Evolutionary conservation across 768 basidiomycete species (phyloP).

Genomic region (Trametopsis cervina): DNA sequence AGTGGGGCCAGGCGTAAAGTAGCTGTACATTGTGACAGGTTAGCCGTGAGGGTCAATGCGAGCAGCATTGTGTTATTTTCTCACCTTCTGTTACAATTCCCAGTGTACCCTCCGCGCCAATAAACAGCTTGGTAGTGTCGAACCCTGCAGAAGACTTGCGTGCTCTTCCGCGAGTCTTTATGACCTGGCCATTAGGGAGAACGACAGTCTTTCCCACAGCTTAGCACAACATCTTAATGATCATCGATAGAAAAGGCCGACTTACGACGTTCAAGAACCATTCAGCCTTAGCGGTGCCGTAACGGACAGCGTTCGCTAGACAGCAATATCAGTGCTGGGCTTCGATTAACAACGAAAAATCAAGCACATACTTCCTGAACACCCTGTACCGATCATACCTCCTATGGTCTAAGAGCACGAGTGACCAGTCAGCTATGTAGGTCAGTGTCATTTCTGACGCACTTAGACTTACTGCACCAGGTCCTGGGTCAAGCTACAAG

Average conservation of each 20-base stretch:
- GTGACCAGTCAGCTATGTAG: not conserved
- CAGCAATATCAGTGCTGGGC: not conserved
- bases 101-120: conserved; percentile 83
- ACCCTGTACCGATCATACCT: conserved; percentile 85
- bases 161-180: conserved; percentile 74
- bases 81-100: conserved; percentile 81
- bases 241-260: conserved; percentile 7
- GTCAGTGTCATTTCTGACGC: not conserved
- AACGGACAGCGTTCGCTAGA: conserved; percentile 77
- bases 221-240: too few species aligned
- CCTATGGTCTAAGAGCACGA: conserved; percentile 57
- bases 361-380: conserved; percentile 67
- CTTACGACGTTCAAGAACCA: conserved; percentile 79
- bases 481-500: conserved; percentile 30
- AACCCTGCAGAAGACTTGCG: conserved; percentile 84
- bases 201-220: conserved; percentile 87
- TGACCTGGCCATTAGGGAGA: conserved; percentile 74
- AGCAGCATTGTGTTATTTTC: not conserved
- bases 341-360: not conserved
- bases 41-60: not conserved
- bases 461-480: conserved; percentile 39
- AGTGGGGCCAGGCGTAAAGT: conserved; percentile 77
- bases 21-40: conserved; percentile 33
- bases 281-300: conserved; percentile 81
- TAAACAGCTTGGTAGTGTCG: conserved; percentile 80